Evolutionary conservation across 2,329 filamentous ascomycete species (phyloP).

Genomic region (Fusarium gaditjirri): DNA sequence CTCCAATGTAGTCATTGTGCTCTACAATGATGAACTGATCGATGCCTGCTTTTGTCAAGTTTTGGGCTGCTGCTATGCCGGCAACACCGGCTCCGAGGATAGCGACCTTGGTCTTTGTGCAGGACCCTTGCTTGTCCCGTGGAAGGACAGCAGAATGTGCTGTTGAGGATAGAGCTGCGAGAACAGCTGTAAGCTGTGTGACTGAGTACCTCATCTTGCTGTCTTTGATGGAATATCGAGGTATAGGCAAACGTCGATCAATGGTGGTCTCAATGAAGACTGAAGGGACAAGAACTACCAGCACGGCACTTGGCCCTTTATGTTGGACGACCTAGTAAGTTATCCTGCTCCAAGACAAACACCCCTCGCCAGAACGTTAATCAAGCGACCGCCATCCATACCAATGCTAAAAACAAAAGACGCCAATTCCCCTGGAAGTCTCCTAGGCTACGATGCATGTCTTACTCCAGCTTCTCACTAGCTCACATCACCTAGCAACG

Average conservation of each 20-base stretch:
- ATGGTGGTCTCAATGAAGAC: neutral
- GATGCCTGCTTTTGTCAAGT: slow-evolving; percentile 68
- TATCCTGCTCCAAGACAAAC: neutral
- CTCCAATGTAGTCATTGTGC: slow-evolving; percentile 70
- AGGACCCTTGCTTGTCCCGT: slow-evolving; percentile 20
- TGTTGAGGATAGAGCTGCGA: neutral
- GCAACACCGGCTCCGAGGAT: slow-evolving; percentile 67
- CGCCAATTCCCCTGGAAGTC: neutral
- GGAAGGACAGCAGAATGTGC: neutral
- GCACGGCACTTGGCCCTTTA: neutral
- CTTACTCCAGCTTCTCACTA: neutral
- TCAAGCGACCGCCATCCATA: neutral
- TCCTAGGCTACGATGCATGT: neutral
- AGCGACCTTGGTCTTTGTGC: slow-evolving; percentile 47
- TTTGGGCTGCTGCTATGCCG: slow-evolving; percentile 72
- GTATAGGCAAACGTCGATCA: neutral
- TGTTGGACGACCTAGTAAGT: neutral
- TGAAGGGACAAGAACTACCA: too few species aligned
- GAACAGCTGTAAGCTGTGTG: neutral
- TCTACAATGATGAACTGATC: slow-evolving; percentile 74
- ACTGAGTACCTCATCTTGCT: slow-evolving; percentile 7
- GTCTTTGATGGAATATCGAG: neutral
- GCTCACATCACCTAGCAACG: neutral
- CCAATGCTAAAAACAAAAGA: neutral
- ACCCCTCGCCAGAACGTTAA: neutral